Evolutionary conservation across 192 early-diverging fungal species (phyloP).

Genomic region (Backusella tuberculispora): DNA sequence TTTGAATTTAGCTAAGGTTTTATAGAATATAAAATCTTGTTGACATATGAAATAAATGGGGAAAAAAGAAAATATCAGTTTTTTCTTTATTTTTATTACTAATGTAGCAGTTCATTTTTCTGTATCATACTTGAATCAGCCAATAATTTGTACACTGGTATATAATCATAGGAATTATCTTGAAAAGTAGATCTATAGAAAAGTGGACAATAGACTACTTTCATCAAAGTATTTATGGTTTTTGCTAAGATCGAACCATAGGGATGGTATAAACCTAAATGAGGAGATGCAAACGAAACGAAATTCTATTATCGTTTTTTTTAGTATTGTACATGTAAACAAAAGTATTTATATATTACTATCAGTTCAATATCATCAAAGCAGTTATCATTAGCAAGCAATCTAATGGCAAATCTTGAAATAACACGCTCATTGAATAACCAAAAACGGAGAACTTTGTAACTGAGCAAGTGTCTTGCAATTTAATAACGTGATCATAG

Average conservation of each 20-base stretch:
- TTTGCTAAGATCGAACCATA: not conserved
- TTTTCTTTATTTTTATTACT: not conserved
- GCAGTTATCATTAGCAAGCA: not conserved
- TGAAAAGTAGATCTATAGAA: not conserved
- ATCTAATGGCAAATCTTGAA: not conserved
- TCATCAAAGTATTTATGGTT: not conserved
- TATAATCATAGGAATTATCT: not conserved
- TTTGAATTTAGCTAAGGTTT: not conserved
- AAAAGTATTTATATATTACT: not conserved
- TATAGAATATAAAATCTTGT: not conserved
- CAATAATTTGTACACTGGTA: not conserved
- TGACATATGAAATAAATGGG: not conserved
- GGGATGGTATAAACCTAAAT: not conserved
- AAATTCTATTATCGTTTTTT: slow-evolving; percentile 8
- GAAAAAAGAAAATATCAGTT: not conserved
- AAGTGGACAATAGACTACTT: not conserved
- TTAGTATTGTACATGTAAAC: not conserved
- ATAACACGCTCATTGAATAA: slow-evolving; percentile 7
- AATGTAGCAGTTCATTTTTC: not conserved
- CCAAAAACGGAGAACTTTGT: not conserved
- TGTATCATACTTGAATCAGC: slow-evolving; percentile 2
- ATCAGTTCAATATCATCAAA: slow-evolving; percentile 2
- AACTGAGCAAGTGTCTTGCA: not conserved
- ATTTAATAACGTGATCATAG: not conserved
- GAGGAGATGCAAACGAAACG: slow-evolving; percentile 5